Evolutionary conservation across 2,329 filamentous ascomycete species (phyloP).

Genomic region (Venturia nashicola): DNA sequence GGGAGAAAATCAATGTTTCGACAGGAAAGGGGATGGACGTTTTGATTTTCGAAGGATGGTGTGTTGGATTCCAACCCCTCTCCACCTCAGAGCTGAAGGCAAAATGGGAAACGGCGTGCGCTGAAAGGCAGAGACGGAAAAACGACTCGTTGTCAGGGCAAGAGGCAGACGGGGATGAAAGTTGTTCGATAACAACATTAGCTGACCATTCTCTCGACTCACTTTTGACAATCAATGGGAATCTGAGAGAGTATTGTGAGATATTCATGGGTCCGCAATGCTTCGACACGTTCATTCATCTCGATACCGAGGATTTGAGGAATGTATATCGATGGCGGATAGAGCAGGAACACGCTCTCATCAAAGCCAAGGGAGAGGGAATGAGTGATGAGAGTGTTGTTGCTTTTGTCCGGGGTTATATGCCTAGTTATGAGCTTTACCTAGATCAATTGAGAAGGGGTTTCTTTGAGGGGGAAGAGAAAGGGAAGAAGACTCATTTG

Average conservation of each 20-base stretch:
- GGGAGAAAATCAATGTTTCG: constrained; percentile 28
- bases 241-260: constrained; percentile 3
- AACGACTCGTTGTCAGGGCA: neutral
- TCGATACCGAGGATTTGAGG: constrained; percentile 6
- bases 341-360: constrained; percentile 65
- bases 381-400: constrained; percentile 76
- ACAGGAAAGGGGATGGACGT: constrained; percentile 40
- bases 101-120: constrained; percentile 30
- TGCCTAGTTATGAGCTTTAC: constrained; percentile 40
- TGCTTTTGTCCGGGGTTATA: constrained; percentile 58
- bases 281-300: constrained; percentile 4
- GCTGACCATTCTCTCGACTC: constrained; percentile 3
- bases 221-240: neutral
- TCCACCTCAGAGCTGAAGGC: constrained; percentile 40
- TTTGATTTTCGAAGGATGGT: constrained; percentile 84
- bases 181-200: neutral
- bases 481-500: neutral
- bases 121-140: too few relatives aligned
- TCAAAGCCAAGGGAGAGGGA: constrained; percentile 53
- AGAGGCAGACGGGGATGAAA: neutral
- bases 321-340: constrained; percentile 61
- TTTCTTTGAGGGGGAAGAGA: constrained; percentile 22
- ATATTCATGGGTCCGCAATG: constrained; percentile 7
- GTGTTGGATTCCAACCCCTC: constrained; percentile 66
- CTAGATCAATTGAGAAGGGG: constrained; percentile 32